phyloP scores from a whole-genome alignment of 108 stramenopile species.

The Skeletonema costatum region DNA sequence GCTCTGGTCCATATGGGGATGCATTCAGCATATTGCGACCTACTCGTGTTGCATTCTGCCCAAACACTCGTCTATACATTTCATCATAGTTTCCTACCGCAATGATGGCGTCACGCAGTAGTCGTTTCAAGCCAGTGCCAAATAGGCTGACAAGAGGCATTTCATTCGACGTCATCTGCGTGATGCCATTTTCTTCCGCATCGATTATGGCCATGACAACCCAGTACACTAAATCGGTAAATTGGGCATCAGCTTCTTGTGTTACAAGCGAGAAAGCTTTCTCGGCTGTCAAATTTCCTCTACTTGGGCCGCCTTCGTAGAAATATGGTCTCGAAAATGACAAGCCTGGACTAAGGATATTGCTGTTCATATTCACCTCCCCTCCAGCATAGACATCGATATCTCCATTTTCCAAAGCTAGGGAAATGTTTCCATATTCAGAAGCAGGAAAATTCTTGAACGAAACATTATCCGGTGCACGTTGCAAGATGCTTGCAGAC shows the following conservation, averaged over 20 bases:
- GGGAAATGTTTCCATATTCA: no score
- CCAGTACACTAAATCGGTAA: slow-evolving; percentile 51
- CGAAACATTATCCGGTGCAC: slow-evolving; percentile 5
- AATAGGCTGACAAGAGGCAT: slow-evolving; percentile 35
- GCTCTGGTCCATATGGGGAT: background rate
- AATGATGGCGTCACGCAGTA: slow-evolving; percentile 12
- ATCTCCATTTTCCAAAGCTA: no score
- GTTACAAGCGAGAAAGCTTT: slow-evolving; percentile 42
- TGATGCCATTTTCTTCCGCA: slow-evolving; percentile 51
- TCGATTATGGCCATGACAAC: slow-evolving; percentile 32
- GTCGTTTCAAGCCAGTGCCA: background rate
- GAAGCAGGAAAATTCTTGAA: background rate
- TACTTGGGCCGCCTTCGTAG: no score
- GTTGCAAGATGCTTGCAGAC: slow-evolving; percentile 39
- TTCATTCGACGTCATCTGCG: slow-evolving; percentile 2
- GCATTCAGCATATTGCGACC: slow-evolving; percentile 38
- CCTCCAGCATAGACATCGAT: slow-evolving; percentile 10
- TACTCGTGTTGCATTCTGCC: slow-evolving; percentile 19
- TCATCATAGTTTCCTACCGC: slow-evolving; percentile 40
- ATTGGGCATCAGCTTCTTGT: slow-evolving; percentile 33
- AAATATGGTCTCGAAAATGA: no score
- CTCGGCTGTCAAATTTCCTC: no score
- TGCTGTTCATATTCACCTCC: no score
- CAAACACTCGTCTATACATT: slow-evolving; percentile 20
- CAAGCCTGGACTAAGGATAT: no score